Evolutionary conservation across 352 stramenopile genomes (phyloP), one percentile per base, ranked within the genome.

Genomic region (Peronospora farinosa): DNA sequence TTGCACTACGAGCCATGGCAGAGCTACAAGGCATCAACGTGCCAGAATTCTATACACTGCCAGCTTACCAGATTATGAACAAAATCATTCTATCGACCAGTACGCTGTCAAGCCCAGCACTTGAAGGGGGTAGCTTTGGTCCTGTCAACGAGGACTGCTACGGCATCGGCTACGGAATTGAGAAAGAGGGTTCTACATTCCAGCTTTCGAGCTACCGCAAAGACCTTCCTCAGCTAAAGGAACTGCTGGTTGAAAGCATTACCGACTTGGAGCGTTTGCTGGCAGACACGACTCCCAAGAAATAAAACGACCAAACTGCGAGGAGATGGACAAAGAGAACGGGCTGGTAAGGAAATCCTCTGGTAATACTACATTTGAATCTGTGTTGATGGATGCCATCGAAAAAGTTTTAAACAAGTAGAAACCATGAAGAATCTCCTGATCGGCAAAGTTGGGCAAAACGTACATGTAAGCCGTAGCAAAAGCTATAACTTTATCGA

Each of bases 71-170:
- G 30, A 68, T 82, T 48, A 86, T 95, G 77, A 84, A 69, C 69
- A 79, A 88, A 47, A 95, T 96, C 51, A 93, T 95, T 40, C 39
- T 96, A 45, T 95, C 84, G n/a, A 96, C 88, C 41, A 95, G 82
- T 48, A 96, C 84, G 37, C 58, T 96, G 32, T 87, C 76, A 32
- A 95, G 78, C 40, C 79, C 77, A 7, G 80, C 83, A 28, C 65
- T 96, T 11, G 80, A 92, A 56, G 83, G 83, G 35, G 86, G 86
- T 28, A 95, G 86, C 63, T 96, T 96, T 51, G 87, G 85, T 12
- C 86, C 86, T 42, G 87, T 96, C 13, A 90, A 89, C 52, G 67
- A 88, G 12, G 80, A 95, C 36, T 94, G 84, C 64, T 96, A 95
- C 63, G 83, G 77, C 40, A 91, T 96, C 31, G 87, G 86, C 25